These are phyloP conservation scores for Quercus phellos DNA, from an alignment of 331 rosid species.

Conservation along the genomic window DNA sequence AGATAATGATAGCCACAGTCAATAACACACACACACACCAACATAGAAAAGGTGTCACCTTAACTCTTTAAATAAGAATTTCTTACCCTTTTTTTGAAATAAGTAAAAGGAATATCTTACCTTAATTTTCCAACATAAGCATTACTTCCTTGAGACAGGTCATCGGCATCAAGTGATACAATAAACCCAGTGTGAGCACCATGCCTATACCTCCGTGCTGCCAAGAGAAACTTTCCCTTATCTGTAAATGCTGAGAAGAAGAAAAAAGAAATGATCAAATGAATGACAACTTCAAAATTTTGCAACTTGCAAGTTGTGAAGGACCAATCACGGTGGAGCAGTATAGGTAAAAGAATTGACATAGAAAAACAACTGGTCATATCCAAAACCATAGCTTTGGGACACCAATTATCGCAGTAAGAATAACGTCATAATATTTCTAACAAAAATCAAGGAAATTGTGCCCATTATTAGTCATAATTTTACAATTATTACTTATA, in stretches of 20 bases:
- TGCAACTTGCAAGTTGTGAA: constrained; percentile 8
- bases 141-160: constrained; percentile 91
- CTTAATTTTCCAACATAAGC: constrained; percentile 93
- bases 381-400: neutral
- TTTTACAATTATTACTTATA: no score
- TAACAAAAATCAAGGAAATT: no score
- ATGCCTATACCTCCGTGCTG: constrained; percentile 82
- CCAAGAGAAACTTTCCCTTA: constrained; percentile 87
- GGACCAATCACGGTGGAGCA: constrained; percentile 2
- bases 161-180: constrained; percentile 85
- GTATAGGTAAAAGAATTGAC: neutral
- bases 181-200: constrained; percentile 88
- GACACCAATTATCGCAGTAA: neutral
- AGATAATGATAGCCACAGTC: neutral
- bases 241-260: constrained; percentile 71
- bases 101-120: constrained; percentile 34
- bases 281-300: constrained; percentile 10
- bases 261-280: neutral
- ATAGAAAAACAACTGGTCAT: neutral
- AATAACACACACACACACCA: neutral
- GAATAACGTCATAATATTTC: no score
- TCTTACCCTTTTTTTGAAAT: constrained; percentile 33
- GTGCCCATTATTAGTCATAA: no score
- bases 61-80: constrained; percentile 10
- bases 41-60: neutral